phyloP scores from a whole-genome alignment of 2,329 filamentous ascomycete genomes.

The Didymella glomerata region DNA sequence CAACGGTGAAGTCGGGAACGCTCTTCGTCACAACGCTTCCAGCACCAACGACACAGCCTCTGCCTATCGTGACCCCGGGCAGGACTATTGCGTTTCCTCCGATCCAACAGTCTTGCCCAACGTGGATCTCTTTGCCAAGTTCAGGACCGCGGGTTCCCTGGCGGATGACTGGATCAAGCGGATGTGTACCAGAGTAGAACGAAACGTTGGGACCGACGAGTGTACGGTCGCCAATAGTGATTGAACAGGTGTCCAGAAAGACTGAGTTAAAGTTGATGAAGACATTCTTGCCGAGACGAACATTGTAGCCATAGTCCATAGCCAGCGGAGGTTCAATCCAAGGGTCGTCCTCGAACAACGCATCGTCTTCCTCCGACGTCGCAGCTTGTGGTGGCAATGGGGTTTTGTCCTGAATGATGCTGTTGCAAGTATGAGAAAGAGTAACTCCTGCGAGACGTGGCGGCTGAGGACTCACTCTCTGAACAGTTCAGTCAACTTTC shows the following conservation, averaged over 20 bases:
- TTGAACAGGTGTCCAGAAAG: constrained; percentile 78
- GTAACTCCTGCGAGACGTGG: not conserved
- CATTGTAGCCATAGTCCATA: constrained; percentile 80
- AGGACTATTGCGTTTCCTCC: constrained; percentile 66
- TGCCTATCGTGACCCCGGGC: constrained; percentile 79
- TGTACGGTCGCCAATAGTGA: constrained; percentile 79
- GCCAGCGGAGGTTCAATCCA: constrained; percentile 75
- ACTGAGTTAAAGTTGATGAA: constrained; percentile 80
- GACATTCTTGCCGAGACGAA: constrained; percentile 73
- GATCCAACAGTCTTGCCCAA: constrained; percentile 73
- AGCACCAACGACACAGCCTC: constrained; percentile 77
- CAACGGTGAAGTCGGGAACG: constrained; percentile 70
- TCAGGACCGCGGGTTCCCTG: constrained; percentile 81
- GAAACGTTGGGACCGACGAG: constrained; percentile 80
- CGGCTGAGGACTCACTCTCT: constrained; percentile 67
- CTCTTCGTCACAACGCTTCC: constrained; percentile 85
- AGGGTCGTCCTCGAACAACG: constrained; percentile 69
- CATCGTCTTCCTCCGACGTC: constrained; percentile 70
- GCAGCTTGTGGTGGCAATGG: constrained; percentile 68
- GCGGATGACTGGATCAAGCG: constrained; percentile 75
- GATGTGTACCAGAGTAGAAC: constrained; percentile 79
- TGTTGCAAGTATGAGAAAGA: constrained; percentile 47
- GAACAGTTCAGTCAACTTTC: constrained; percentile 72
- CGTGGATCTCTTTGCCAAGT: constrained; percentile 72
- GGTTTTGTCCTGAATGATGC: constrained; percentile 68